Base-by-base conservation (phyloP, 352 stramenopile genomes). In the Phytophthora pseudosyringae region DNA sequence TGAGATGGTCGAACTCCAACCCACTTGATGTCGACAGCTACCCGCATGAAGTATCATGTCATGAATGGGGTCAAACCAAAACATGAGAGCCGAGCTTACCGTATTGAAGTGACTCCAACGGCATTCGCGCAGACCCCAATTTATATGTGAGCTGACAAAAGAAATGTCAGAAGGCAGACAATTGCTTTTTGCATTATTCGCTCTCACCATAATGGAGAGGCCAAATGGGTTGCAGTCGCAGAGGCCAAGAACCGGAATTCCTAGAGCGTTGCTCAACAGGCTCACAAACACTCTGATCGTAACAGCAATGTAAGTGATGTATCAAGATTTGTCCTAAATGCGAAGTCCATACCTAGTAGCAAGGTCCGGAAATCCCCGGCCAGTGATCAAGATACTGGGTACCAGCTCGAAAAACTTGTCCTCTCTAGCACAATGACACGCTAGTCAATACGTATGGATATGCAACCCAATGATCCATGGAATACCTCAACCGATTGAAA, bases 161-260 rank as follows among this genome's bases (percentile, higher is more conserved):
- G 7, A 5, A 25, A 21, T 39, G 26, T 43, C 38, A 61, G 15
- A 62, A 28, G 39, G 5, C 9, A 4, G 0, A 38, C 33, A 31
- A 25, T 50, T 40, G 5, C 8, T 12, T 38, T 33, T 49, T 31
- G 10, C 25, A 1, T 8, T 10, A 18, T 41, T 26, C 9, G 13
- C 21, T 15, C 46, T 59, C 35, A 94, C 87, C 67, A 99, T 91
- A 31, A 99, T 97, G 5, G 88, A 93, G 21, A 98, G 67, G 0
- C 96, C 96, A 66, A 95, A 98, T 0, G 96, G 94, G 78, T 99
- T 98, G 73, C 92, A 98, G 67, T 99, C 96, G 41, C 89, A 95
- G 15, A 99, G 45, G 16, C 94, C 94, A 51, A 96, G 80, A 12
- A 98, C 91, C 28, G 96, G 96, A 26, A 99, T 75, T 31, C 75